A percentile compares a stretch with the other conserved stretches of the same genome.
phyloP scores from a whole-genome alignment of 768 basidiomycete species.

The Kwoniella europaea region DNA sequence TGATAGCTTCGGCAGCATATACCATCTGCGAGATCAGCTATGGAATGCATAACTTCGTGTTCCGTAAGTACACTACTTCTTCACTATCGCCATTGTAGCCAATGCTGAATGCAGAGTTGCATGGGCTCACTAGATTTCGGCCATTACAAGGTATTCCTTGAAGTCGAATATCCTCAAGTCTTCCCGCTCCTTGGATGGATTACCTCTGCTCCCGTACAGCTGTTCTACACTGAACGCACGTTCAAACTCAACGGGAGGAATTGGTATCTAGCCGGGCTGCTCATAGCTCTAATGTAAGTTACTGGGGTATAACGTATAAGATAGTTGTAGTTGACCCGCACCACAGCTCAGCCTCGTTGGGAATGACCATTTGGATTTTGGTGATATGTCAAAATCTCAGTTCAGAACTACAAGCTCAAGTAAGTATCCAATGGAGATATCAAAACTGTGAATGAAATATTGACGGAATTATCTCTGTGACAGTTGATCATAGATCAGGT shows the following conservation, averaged over 20 bases:
- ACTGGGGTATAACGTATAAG: background rate
- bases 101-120: too few relatives aligned
- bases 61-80: background rate
- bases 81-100: background rate
- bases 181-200: conserved; percentile 11
- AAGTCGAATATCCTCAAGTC: conserved; percentile 7
- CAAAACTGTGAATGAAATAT: too few relatives aligned
- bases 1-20: conserved; percentile 6
- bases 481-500: background rate
- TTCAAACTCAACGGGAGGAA: conserved; percentile 12
- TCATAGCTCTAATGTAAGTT: conserved; percentile 13
- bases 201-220: conserved; percentile 6
- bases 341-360: background rate
- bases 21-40: conserved; percentile 8
- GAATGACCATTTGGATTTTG: conserved; percentile 15
- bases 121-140: background rate
- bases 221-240: conserved; percentile 17
- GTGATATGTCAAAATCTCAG: background rate
- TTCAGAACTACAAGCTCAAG: conserved; percentile 4
- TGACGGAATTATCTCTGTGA: background rate
- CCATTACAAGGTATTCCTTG: conserved; percentile 1
- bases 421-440: too few relatives aligned
- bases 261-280: background rate
- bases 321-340: too few relatives aligned
- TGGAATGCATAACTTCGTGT: conserved; percentile 10